Evolutionary conservation across 2,329 filamentous ascomycete species (phyloP).

Genomic region (Pestalotiopsis sp.): DNA sequence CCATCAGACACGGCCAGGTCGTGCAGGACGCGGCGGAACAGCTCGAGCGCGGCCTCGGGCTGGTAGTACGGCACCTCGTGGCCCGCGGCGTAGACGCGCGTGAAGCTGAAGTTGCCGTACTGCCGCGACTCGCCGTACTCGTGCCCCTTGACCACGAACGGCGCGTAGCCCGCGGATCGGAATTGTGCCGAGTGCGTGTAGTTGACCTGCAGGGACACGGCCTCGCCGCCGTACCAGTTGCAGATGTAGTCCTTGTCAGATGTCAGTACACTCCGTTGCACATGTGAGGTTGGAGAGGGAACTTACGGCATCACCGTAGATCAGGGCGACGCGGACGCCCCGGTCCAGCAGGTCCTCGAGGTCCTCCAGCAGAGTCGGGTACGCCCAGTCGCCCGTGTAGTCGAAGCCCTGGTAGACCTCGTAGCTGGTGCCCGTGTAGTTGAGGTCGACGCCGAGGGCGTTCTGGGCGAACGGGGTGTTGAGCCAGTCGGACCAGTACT

Average conservation of each 20-base stretch:
- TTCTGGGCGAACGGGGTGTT: conserved; percentile 59
- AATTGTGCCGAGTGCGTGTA: conserved; percentile 49
- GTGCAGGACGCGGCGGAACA: conserved; percentile 63
- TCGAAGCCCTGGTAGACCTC: conserved; percentile 51
- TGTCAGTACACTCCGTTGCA: neutral
- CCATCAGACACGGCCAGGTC: conserved; percentile 57
- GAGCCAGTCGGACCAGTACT: conserved; percentile 65
- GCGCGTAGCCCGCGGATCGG: conserved; percentile 56
- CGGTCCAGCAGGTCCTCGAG: conserved; percentile 63
- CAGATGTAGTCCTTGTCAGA: conserved; percentile 58
- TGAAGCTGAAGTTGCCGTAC: conserved; percentile 73
- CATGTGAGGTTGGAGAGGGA: too few relatives aligned
- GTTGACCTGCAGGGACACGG: conserved; percentile 55
- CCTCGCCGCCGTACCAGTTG: conserved; percentile 62
- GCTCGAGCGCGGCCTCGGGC: conserved; percentile 57
- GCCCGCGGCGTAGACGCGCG: conserved; percentile 65
- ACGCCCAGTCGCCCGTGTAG: conserved; percentile 63
- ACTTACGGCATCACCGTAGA: conserved; percentile 62
- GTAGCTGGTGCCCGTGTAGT: conserved; percentile 49
- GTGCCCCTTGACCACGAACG: conserved; percentile 56
- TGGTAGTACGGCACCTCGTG: conserved; percentile 64
- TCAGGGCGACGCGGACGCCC: conserved; percentile 70
- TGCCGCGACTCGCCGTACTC: conserved; percentile 70
- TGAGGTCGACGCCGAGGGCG: conserved; percentile 57
- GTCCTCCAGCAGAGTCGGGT: conserved; percentile 61